Evolutionary conservation across 78 protist genomes (phyloP), one percentile per base, ranked within the genome.

Genomic region (Protostelium mycophagum): DNA sequence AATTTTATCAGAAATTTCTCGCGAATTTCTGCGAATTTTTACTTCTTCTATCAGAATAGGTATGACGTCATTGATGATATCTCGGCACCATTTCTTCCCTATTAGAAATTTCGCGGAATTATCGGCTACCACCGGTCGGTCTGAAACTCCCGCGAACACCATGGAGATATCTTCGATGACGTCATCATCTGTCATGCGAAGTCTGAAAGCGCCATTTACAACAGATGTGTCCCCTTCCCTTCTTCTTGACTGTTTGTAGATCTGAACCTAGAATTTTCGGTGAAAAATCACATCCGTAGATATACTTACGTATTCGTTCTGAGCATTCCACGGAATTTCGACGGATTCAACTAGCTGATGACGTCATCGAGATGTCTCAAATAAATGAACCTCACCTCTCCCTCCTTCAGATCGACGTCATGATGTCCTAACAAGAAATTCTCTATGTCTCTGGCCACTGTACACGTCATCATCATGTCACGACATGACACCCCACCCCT

Each of bases 171-270:
- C 73, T 16, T 16, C 73, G 5, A 51, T 51, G 73, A 51, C 73
- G 73, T 51, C 73, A 51, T 51, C 73, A 51, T 51, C 73, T 5
- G 5, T 51, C 73, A 51, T 5, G 73, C 31, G 5, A 16, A 51
- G 31, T 5, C 73, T 5, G 16, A 51, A 51, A 35, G 91, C 91
- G n/a, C 95, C 90, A 35, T 91, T 94, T 25, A 97, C 97, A 37
- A 97, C 95, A 34, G 97, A 96, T 63, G 97, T 97, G 91, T 97
- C 99, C 91, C 97, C 99, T 28, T 97, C 98, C 36, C 94, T 85
- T 28, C 98, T 88, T 51, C 97, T 51, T 0, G 96, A 88, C 85
- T 93, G 97, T 89, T 97, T 97, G 90, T 84, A 97, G 34, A 97
- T 86, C 28, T 37, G 63, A n/a, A 96, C 38, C 38, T 39, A 90